A percentile compares a stretch with the other conserved stretches of the same genome.
phyloP scores from a whole-genome alignment of 805 yeast species.

The Suhomyces sp. region DNA sequence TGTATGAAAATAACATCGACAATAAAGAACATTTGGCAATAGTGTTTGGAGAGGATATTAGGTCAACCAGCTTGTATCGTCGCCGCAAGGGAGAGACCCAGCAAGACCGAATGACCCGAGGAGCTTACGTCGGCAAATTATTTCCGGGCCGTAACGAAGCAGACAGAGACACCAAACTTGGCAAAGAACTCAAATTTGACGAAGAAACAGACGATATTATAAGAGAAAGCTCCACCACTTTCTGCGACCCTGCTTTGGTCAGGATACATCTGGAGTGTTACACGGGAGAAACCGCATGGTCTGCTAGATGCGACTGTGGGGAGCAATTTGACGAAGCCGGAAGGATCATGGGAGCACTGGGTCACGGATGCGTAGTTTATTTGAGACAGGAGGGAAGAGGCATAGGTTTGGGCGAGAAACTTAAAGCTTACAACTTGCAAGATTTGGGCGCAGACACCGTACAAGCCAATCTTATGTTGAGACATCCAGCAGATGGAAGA shows the following conservation, averaged over 20 bases:
- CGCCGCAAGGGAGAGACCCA: conserved; percentile 71
- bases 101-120: conserved; percentile 95
- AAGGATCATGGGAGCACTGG: conserved; percentile 78
- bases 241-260: conserved; percentile 55
- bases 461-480: conserved; percentile 84
- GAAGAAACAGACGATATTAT: conserved; percentile 27
- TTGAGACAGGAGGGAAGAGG: conserved; percentile 98
- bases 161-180: conserved; percentile 47
- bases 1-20: conserved; percentile 83
- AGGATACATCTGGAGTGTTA: conserved; percentile 97
- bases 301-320: conserved; percentile 98
- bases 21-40: conserved; percentile 94
- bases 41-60: conserved; percentile 89
- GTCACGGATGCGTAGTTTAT: conserved; percentile 93
- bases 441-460: conserved; percentile 99
- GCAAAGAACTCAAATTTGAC: conserved; percentile 30
- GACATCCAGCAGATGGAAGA: conserved; percentile 98
- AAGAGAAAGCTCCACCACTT: conserved; percentile 23
- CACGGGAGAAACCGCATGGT: conserved; percentile 99
- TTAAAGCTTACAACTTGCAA: conserved; percentile 94
- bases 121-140: conserved; percentile 89
- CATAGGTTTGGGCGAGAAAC: conserved; percentile 95
- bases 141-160: conserved; percentile 81
- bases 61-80: conserved; percentile 70
- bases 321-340: conserved; percentile 99